Conservation (phyloP, 2,329 filamentous ascomycete species). For the Colletotrichum costaricense region DNA sequence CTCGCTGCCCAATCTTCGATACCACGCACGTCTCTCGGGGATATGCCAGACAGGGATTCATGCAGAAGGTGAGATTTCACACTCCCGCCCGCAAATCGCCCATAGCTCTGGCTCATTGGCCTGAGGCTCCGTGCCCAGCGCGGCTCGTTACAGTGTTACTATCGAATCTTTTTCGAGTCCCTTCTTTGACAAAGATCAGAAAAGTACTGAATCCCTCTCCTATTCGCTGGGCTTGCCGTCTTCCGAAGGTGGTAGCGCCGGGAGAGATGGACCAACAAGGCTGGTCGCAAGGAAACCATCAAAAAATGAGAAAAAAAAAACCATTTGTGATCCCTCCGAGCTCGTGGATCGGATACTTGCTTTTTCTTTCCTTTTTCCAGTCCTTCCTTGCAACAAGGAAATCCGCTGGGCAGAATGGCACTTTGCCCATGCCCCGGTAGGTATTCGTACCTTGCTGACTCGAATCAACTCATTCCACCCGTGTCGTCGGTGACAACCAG, state of each 20-base stretch:
- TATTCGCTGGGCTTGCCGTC: conserved; percentile 9
- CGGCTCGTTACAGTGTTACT: neutral
- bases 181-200: neutral
- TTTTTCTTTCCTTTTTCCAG: neutral
- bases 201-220: neutral
- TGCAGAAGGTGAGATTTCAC: neutral
- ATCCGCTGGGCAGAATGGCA: conserved; percentile 14
- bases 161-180: neutral
- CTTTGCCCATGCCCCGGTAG: neutral
- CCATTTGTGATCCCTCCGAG: neutral
- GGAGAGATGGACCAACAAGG: neutral
- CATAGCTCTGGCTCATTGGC: neutral
- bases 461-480: conserved; percentile 21
- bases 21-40: neutral
- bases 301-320: neutral
- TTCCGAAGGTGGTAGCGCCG: neutral
- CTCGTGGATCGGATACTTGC: conserved; percentile 18
- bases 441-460: conserved; percentile 2
- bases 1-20: conserved; percentile 1
- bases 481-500: conserved; percentile 12
- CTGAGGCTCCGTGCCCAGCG: neutral
- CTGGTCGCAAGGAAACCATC: neutral
- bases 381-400: neutral
- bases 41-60: neutral
- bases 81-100: neutral